phyloP scores from a whole-genome alignment of 2,329 filamentous ascomycete genomes.

The Massarina eburnea region DNA sequence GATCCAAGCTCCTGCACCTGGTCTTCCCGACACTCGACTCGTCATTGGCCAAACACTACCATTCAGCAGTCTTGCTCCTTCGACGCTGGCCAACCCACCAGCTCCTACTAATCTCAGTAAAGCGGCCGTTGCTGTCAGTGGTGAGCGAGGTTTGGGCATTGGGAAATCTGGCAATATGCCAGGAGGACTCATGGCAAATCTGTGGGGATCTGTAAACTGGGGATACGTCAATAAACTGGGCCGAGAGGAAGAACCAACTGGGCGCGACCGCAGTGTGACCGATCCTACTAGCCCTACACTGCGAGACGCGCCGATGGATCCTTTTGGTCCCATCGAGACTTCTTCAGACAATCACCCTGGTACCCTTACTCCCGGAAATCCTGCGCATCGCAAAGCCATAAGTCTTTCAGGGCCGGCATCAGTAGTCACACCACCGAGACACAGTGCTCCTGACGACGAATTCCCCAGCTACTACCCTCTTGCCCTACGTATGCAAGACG shows the following conservation, averaged over 20 bases:
- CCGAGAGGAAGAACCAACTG: slow-evolving; percentile 51
- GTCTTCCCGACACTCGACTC: slow-evolving; percentile 40
- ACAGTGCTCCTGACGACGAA: slow-evolving; percentile 47
- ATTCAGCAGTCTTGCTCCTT: slow-evolving; percentile 71
- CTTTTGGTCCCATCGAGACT: slow-evolving; percentile 15
- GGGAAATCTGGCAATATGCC: slow-evolving; percentile 70
- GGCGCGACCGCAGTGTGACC: slow-evolving; percentile 32
- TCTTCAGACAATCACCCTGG: slow-evolving; percentile 13
- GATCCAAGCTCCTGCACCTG: slow-evolving; percentile 37
- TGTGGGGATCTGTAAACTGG: slow-evolving; percentile 91
- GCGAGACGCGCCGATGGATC: slow-evolving; percentile 20
- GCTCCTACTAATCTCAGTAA: slow-evolving; percentile 84
- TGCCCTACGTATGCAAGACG: slow-evolving; percentile 81
- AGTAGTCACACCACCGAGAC: slow-evolving; percentile 15
- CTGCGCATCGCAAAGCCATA: slow-evolving; percentile 58
- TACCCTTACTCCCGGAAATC: slow-evolving; percentile 12
- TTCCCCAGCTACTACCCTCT: slow-evolving; percentile 78
- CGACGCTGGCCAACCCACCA: slow-evolving; percentile 80
- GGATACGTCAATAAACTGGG: slow-evolving; percentile 65
- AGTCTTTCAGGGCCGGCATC: slow-evolving; percentile 52
- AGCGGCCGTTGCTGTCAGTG: slow-evolving; percentile 77
- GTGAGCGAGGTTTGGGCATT: slow-evolving; percentile 69
- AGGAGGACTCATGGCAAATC: slow-evolving; percentile 84
- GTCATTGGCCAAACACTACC: slow-evolving; percentile 50
- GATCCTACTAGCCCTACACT: slow-evolving; percentile 39